Evolutionary conservation across 352 stramenopile genomes (phyloP).

Genomic region (Phytophthora citrophthora): DNA sequence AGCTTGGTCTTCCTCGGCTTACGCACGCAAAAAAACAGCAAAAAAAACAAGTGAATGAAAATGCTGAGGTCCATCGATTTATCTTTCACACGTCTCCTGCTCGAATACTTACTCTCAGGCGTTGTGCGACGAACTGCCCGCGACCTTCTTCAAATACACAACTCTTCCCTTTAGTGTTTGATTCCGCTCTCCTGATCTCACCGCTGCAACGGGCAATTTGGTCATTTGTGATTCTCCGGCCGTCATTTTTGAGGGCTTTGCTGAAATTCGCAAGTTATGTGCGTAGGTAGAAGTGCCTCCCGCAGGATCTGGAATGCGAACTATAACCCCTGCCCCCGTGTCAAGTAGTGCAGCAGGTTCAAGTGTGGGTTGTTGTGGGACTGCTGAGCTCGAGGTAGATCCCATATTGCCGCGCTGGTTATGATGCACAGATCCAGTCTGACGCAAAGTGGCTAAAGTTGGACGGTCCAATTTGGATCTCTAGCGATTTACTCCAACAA

Average conservation of each 20-base stretch:
- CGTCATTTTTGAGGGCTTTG: constrained; percentile 2
- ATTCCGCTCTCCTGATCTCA: constrained; percentile 49
- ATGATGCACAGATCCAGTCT: constrained; percentile 8
- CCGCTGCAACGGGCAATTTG: constrained; percentile 38
- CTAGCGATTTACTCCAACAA: no score
- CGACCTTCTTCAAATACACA: constrained; percentile 65
- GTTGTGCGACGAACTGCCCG: constrained; percentile 10
- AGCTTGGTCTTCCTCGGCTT: constrained; percentile 14
- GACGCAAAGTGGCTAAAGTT: background rate
- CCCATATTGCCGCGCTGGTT: constrained; percentile 39
- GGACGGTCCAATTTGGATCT: no score
- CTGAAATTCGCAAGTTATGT: constrained; percentile 46
- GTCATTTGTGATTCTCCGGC: background rate
- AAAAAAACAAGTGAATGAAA: constrained; percentile 13
- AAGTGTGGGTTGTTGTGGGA: constrained; percentile 24
- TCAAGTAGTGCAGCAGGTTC: constrained; percentile 50
- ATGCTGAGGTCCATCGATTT: constrained; percentile 8
- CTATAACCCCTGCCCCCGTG: constrained; percentile 59
- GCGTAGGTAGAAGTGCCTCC: constrained; percentile 45
- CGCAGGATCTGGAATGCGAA: constrained; percentile 37
- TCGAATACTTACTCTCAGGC: background rate
- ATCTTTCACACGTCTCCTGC: constrained; percentile 1
- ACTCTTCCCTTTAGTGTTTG: constrained; percentile 55
- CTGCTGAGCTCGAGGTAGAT: constrained; percentile 32
- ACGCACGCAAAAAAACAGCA: constrained; percentile 2